Percentiles rank a stretch among this genome's conserved stretches.
phyloP scores from a whole-genome alignment of 2,329 filamentous ascomycete species.

The Cytospora leucostoma region DNA sequence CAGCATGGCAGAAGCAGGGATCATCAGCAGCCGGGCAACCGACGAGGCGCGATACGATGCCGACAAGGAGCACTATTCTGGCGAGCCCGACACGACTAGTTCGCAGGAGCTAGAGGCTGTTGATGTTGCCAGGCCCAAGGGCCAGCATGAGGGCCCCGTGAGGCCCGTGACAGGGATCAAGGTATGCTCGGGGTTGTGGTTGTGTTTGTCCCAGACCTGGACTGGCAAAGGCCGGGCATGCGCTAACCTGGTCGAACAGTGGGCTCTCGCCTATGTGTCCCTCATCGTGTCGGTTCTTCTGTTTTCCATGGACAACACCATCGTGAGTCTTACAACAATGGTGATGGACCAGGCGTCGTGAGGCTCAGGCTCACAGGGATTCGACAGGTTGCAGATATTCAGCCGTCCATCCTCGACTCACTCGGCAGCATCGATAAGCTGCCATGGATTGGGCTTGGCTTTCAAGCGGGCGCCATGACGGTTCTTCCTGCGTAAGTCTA shows the following conservation, averaged over 20 bases:
- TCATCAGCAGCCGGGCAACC: neutral
- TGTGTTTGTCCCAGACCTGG: too few species aligned
- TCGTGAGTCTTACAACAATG: neutral
- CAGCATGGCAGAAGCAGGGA: neutral
- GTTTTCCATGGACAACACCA: constrained; percentile 21
- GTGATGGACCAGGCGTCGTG: neutral
- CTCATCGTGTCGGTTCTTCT: constrained; percentile 9
- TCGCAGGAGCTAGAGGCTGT: neutral
- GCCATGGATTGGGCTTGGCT: constrained; percentile 21
- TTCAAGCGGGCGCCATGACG: neutral
- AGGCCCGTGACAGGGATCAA: neutral
- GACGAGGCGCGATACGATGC: neutral
- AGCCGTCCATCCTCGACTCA: constrained; percentile 8
- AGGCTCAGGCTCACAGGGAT: too few species aligned
- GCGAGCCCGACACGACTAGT: neutral
- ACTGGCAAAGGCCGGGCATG: too few species aligned
- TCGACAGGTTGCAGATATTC: constrained; percentile 14
- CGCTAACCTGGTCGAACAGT: neutral
- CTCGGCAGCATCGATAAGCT: constrained; percentile 2
- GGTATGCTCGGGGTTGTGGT: too few species aligned
- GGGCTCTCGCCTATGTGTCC: constrained; percentile 11
- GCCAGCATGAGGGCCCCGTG: neutral
- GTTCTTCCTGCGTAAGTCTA: too few species aligned
- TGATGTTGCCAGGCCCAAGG: neutral
- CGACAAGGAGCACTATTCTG: neutral